phyloP scores from a whole-genome alignment of 2,329 filamentous ascomycete species.

The Lachnellula suecica region DNA sequence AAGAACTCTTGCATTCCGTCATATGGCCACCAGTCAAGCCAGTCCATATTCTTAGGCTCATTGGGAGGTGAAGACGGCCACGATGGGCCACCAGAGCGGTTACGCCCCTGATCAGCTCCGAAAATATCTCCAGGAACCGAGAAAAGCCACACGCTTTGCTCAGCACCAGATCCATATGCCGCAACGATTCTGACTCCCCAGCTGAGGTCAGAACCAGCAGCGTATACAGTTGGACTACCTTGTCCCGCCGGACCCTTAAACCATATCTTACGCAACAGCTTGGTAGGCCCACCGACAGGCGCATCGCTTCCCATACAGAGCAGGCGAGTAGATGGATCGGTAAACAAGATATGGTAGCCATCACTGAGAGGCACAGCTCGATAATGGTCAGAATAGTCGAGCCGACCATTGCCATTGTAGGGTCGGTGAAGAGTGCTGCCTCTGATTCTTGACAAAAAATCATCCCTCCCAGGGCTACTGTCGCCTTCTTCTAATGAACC shows the following conservation, averaged over 20 bases:
- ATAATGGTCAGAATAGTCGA: conserved; percentile 53
- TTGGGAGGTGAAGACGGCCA: conserved; percentile 6
- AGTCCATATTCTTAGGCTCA: conserved; percentile 22
- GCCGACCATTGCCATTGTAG: conserved; percentile 15
- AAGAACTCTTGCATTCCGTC: conserved; percentile 36
- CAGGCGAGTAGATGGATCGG: conserved; percentile 54
- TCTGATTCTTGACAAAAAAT: conserved; percentile 16
- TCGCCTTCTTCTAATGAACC: conserved; percentile 10
- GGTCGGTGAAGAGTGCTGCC: conserved; percentile 13
- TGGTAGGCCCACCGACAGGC: conserved; percentile 52
- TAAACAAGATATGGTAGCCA: conserved; percentile 63
- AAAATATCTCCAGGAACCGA: conserved; percentile 59
- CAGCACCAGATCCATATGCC: conserved; percentile 45
- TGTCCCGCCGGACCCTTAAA: conserved; percentile 39
- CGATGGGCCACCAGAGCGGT: conserved; percentile 3
- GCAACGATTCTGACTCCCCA: conserved; percentile 60
- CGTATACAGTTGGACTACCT: conserved; percentile 51
- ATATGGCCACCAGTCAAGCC: conserved; percentile 41
- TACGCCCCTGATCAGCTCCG: conserved; percentile 32
- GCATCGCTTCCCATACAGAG: conserved; percentile 63
- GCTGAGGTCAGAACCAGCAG: conserved; percentile 52
- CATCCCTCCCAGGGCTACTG: conserved; percentile 9
- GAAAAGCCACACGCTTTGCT: conserved; percentile 55
- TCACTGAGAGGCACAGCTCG: conserved; percentile 64
- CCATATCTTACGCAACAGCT: conserved; percentile 57